A percentile compares a stretch with the other conserved stretches of the same genome.
Conservation (phyloP, 2,329 filamentous ascomycete species). For the Phyllosticta citrichinensis region DNA sequence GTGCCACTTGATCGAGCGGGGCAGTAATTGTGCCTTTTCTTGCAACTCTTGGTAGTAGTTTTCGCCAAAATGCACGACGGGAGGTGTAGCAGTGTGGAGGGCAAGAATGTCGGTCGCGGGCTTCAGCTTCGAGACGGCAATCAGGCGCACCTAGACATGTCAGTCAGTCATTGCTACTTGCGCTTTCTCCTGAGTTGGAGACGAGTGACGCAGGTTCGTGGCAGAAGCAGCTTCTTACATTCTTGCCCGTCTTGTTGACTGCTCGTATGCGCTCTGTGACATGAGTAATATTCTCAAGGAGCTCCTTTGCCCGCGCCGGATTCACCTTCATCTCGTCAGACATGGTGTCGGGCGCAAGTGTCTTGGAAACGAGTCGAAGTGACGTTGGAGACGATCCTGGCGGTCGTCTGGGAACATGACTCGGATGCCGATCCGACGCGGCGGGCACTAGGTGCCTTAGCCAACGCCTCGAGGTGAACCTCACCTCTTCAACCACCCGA, state of each 20-base stretch:
- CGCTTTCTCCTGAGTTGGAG: background rate
- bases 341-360: constrained; percentile 15
- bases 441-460: background rate
- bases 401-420: background rate
- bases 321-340: constrained; percentile 31
- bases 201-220: background rate
- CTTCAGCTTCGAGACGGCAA: constrained; percentile 95
- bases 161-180: background rate
- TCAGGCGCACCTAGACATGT: constrained; percentile 60
- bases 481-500: background rate
- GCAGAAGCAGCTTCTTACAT: constrained; percentile 15
- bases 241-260: constrained; percentile 24
- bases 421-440: background rate
- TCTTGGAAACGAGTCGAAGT: background rate
- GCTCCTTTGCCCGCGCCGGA: constrained; percentile 34
- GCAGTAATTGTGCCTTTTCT: constrained; percentile 75
- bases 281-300: constrained; percentile 35
- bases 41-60: constrained; percentile 79
- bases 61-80: constrained; percentile 71
- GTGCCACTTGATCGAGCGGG: constrained; percentile 75
- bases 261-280: constrained; percentile 33
- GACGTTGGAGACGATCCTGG: background rate
- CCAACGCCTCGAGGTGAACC: background rate
- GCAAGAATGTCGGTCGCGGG: constrained; percentile 83
- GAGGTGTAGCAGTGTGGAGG: constrained; percentile 51